Evolutionary conservation across 805 yeast species (phyloP).

Genomic region (Wickerhamomyces bisporus): DNA sequence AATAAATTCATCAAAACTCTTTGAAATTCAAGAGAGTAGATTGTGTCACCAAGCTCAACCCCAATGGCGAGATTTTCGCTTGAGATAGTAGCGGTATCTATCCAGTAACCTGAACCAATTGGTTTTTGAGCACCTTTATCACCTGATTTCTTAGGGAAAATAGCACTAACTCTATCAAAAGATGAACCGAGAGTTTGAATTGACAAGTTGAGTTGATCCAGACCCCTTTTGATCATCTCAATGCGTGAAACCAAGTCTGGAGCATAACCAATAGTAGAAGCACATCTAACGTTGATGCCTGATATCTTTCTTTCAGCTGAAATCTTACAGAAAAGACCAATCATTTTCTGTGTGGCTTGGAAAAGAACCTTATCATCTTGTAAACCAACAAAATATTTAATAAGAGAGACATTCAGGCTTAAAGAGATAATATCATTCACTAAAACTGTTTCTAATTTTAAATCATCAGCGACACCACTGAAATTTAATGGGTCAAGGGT

Average conservation of each 20-base stretch:
- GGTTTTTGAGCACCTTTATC: no score
- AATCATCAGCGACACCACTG: no score
- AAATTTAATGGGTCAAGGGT: no score
- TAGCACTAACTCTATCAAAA: no score
- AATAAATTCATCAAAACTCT: slow-evolving; percentile 6
- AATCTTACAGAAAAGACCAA: slow-evolving; percentile 3
- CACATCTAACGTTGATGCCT: slow-evolving; percentile 1
- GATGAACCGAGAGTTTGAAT: no score
- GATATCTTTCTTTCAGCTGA: slow-evolving; percentile 1
- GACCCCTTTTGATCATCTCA: background rate
- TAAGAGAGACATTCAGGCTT: no score
- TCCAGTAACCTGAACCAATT: slow-evolving; percentile 2
- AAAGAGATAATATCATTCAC: no score
- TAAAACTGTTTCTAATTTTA: no score
- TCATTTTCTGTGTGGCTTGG: background rate
- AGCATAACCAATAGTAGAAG: slow-evolving; percentile 1
- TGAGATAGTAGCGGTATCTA: slow-evolving; percentile 1
- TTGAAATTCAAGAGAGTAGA: slow-evolving; percentile 8
- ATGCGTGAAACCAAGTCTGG: slow-evolving; percentile 4
- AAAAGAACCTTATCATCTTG: background rate
- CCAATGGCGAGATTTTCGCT: slow-evolving; percentile 1
- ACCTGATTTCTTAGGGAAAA: no score
- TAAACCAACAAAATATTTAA: no score
- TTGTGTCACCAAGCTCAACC: background rate
- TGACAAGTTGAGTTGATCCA: background rate